phyloP scores from a whole-genome alignment of 78 protist species.

The Dictyostelium capitatum region DNA sequence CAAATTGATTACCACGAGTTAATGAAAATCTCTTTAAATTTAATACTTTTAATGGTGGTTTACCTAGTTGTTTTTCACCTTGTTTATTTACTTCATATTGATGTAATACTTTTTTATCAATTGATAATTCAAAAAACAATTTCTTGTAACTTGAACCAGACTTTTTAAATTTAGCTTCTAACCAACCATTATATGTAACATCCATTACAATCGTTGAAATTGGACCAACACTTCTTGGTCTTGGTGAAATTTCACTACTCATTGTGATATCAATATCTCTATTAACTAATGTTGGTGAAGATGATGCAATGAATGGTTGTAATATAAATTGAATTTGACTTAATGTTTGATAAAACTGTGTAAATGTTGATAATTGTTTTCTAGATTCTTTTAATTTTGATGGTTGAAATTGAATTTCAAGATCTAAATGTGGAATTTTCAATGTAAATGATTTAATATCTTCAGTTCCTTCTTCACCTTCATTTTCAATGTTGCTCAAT shows the following conservation, averaged over 20 bases:
- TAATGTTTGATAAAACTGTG: neutral
- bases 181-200: neutral
- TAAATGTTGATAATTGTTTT: neutral
- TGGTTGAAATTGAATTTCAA: neutral
- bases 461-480: neutral
- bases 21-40: slow-evolving; percentile 26
- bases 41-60: neutral
- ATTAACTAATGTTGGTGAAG: no score
- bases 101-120: neutral
- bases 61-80: neutral
- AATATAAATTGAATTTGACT: neutral
- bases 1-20: slow-evolving; percentile 30
- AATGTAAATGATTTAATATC: neutral
- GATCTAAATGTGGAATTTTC: neutral
- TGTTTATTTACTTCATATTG: neutral
- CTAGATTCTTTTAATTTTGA: neutral
- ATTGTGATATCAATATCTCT: no score
- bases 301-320: neutral
- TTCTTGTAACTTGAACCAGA: neutral
- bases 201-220: neutral
- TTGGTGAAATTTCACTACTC: no score
- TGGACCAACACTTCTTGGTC: slow-evolving; percentile 1
- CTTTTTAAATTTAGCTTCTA: neutral
- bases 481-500: neutral
- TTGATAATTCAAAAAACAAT: neutral